phyloP scores from a whole-genome alignment of 768 basidiomycete genomes.

The Kwoniella pini region DNA sequence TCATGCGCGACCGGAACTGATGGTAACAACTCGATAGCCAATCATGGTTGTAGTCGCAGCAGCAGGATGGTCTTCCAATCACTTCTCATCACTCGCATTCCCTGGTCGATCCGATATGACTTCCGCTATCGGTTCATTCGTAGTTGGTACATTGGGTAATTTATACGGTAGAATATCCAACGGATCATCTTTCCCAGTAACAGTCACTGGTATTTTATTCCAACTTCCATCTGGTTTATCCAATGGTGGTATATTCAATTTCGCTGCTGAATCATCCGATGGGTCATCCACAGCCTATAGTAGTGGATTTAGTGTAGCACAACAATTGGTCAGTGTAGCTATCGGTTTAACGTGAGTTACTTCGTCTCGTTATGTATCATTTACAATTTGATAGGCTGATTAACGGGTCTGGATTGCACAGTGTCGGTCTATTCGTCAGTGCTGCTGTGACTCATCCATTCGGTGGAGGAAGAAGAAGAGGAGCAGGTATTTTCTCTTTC shows the following conservation, averaged over 20 bases:
- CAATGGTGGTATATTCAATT: conserved; percentile 75
- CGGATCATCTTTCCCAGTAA: conserved; percentile 71
- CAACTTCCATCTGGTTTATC: conserved; percentile 81
- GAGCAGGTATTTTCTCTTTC: conserved; percentile 57
- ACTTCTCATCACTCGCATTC: conserved; percentile 65
- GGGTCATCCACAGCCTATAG: conserved; percentile 18
- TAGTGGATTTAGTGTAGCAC: conserved; percentile 63
- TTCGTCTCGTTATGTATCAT: not conserved
- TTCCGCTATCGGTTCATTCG: conserved; percentile 77
- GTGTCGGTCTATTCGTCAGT: conserved; percentile 74
- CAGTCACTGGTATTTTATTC: conserved; percentile 78
- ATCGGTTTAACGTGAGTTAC: conserved; percentile 59
- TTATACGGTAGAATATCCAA: conserved; percentile 71
- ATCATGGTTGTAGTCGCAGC: conserved; percentile 63
- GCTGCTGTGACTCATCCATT: conserved; percentile 62
- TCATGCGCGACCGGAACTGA: too few relatives aligned
- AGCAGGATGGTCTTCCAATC: conserved; percentile 76
- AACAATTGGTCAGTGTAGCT: conserved; percentile 73
- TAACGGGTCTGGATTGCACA: conserved; percentile 39
- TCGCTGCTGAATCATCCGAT: conserved; percentile 25
- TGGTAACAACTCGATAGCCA: too few relatives aligned
- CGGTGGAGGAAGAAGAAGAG: conserved; percentile 55
- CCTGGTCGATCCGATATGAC: conserved; percentile 72
- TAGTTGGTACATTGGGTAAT: conserved; percentile 77
- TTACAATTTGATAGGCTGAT: not conserved